Base-by-base conservation (phyloP, 2,329 filamentous ascomycete species). In the Triangularia setosa region DNA sequence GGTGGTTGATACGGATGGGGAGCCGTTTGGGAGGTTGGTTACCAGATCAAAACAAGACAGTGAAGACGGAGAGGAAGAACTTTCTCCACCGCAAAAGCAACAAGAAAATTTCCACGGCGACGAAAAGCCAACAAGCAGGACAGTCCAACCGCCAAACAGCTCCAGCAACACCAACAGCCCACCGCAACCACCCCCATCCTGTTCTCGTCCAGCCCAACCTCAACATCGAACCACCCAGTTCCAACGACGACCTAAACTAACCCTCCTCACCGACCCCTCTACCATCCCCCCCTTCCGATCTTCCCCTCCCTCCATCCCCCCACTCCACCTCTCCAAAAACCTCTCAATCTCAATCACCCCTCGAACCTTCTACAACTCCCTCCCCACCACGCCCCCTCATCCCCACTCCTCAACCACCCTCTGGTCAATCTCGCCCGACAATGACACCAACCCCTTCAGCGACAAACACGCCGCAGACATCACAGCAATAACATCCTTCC, bases 1-100 rank as follows among this genome's bases (percentile, higher is more conserved):
- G 53, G 75, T 89, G 0, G 83, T 88, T 1, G 84, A 89, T 73
- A 83, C 84, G 30, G 74, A 75, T 3, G 58, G 69, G 1, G 64
- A 76, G 0, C 71, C 73, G 1, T 73, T 72, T 21, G 76, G 73
- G 1, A 77, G 77, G 54, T 57, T 80, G 3, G 70, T 78, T 8
- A 48, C 64, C 8, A 57, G 52, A 33, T 11, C n/a, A n/a, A 9
- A 55, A 1, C 28, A 28, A 4, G 58, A 14, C 6, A 54, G 16
- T 1, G 40, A 53, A 9, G 60, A 58, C 12, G 62, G 61, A 11
- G 60, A 35, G 3, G 25, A 48, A 1, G 55, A 58, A 52, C n/a
- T 21, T 9, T 5, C 35, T 6, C 7, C 16, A 1, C 16, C 35
- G 16, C 40, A 60, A 21, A 16, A 44, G 4, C 27, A 58, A 14